These are phyloP conservation scores for Penicillium sp. DNA, from an alignment of 2,329 filamentous ascomycete genomes.

Conservation along the genomic window DNA sequence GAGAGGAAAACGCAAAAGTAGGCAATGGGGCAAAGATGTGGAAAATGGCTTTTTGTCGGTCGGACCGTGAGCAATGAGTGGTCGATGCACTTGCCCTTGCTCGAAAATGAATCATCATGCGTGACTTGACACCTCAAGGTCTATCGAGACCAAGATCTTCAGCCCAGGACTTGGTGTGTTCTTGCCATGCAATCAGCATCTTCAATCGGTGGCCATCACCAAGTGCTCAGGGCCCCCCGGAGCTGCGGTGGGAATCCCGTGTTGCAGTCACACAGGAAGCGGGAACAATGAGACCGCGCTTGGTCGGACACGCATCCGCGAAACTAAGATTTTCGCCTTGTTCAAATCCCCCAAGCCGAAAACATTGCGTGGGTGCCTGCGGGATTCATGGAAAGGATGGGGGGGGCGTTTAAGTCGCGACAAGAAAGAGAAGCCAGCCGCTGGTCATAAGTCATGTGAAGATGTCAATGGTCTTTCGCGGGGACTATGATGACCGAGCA, in stretches of 20 bases:
- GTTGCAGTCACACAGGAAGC: conserved; percentile 18
- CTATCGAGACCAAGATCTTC: neutral
- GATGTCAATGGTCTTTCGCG: conserved; percentile 14
- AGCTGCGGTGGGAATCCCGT: conserved; percentile 17
- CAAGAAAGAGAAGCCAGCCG: conserved; percentile 8
- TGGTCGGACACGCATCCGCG: conserved; percentile 10
- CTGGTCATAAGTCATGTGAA: conserved; percentile 11
- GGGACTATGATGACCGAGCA: conserved; percentile 30
- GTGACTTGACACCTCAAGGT: neutral
- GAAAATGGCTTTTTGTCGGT: conserved; percentile 5
- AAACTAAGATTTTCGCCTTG: conserved; percentile 8
- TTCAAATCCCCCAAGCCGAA: conserved; percentile 7
- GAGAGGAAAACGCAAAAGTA: conserved; percentile 7
- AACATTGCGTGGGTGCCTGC: neutral
- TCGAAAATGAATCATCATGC: too few relatives aligned
- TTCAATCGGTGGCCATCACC: neutral
- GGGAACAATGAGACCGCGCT: conserved; percentile 12
- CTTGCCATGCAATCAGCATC: neutral
- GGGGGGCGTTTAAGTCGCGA: conserved; percentile 14
- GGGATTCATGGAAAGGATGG: neutral
- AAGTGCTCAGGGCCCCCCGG: conserved; percentile 2
- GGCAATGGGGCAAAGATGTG: neutral
- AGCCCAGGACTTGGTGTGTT: neutral
- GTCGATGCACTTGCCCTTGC: neutral
- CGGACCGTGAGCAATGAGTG: conserved; percentile 16